These are phyloP conservation scores for Apiospora sp. DNA, from an alignment of 2,329 filamentous ascomycete species.

Conservation along the genomic window DNA sequence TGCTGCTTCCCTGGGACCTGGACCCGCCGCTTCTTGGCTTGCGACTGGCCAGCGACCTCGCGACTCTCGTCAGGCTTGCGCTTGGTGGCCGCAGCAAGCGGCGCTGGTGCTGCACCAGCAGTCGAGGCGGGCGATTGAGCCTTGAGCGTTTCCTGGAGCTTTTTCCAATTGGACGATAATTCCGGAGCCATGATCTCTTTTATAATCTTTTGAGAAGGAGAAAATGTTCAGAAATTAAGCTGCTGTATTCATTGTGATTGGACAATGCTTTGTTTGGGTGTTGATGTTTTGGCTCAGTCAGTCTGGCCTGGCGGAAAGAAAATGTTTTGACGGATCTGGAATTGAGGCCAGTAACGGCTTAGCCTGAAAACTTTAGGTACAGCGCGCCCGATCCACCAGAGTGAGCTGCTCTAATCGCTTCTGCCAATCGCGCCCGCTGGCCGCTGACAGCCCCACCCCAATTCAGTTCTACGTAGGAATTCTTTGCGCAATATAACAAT, in stretches of 20 bases:
- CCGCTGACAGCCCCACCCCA: background rate
- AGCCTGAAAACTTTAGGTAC: background rate
- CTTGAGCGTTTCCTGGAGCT: constrained; percentile 70
- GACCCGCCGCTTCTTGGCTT: constrained; percentile 34
- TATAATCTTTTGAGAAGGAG: background rate
- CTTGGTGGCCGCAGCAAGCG: constrained; percentile 47
- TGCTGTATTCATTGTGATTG: background rate
- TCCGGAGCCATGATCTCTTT: constrained; percentile 50
- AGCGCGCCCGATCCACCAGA: too few species aligned
- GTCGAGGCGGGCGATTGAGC: constrained; percentile 47
- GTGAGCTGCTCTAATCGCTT: background rate
- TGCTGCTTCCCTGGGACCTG: constrained; percentile 25
- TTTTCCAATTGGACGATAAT: constrained; percentile 80
- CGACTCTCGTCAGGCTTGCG: constrained; percentile 46
- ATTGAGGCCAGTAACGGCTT: constrained; percentile 5
- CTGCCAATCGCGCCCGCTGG: background rate
- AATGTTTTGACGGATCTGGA: constrained; percentile 5
- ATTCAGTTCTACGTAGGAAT: background rate
- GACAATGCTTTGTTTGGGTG: background rate
- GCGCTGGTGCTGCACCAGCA: constrained; percentile 31
- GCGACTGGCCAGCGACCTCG: constrained; percentile 34
- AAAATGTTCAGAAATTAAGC: background rate
- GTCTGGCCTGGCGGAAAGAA: background rate
- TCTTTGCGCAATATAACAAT: background rate
- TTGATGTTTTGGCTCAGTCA: background rate